Base-by-base conservation (phyloP, 2,329 filamentous ascomycete genomes). In the Botrytis fragariae region DNA sequence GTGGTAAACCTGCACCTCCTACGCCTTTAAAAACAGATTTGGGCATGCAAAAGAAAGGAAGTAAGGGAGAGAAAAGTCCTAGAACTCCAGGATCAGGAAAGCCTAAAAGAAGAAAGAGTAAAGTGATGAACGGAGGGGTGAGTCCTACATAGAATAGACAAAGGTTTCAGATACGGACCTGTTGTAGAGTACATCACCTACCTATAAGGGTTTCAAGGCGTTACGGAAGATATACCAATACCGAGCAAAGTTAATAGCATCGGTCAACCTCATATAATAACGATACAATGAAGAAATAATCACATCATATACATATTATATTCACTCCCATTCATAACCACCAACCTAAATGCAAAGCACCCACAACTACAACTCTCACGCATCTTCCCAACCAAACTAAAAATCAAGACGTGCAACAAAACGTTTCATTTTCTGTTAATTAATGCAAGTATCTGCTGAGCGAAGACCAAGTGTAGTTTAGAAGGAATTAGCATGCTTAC, bases 91-190 rank as follows among this genome's bases (percentile, higher is more conserved):
- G 76, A 25, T 73, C 77, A 32, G 78, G 80, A 6, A 84, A 83
- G 71, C 76, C 77, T 18, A 84, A 82, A 74, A 77, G 82, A 39
- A 82, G 79, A 77, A 84, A 83, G 79, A 83, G 79, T 54, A 75
- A 73, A 44, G 57, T 48, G 18, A 71, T 74, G 35, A 67, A 71
- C 54, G 78, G 79, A 18, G 74, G 74, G n/a, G 62, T 76, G 59
- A 79, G 76, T 73, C 76, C 78, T 59, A 75, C 75, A 22, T 77
- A 67, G 64, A 35, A 48, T 39, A 44, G 29, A 54, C 18, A 32
- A 44, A 72, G 37, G 45, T 32, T 45, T 59, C 20, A 20, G 20
- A 45, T 62, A 45, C 20, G 39, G 20, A 45, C 8, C 8, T 25
- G 16, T 32, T 57, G 48, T 72, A 59, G n/a, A 72, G 48, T n/a